phyloP scores from a whole-genome alignment of 345 rosid genomes.

The Dovyalis caffra region DNA sequence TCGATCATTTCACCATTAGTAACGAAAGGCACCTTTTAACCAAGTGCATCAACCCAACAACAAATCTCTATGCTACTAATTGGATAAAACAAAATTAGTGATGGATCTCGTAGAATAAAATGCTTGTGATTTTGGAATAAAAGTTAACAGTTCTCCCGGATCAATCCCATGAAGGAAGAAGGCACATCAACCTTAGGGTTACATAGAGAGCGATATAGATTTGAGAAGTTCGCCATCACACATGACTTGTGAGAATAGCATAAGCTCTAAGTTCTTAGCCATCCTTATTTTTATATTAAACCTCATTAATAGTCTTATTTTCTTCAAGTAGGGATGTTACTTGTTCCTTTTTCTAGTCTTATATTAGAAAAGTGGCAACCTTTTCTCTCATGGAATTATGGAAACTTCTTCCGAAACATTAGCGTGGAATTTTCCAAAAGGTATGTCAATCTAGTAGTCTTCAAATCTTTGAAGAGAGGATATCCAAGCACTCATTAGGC shows the following conservation, averaged over 20 bases:
- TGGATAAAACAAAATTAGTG: constrained; percentile 19
- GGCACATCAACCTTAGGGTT: constrained; percentile 26
- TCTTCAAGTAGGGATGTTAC: constrained; percentile 23
- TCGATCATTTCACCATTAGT: constrained; percentile 21
- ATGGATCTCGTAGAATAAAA: constrained; percentile 19
- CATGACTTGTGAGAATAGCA: constrained; percentile 19
- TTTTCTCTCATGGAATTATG: constrained; percentile 21
- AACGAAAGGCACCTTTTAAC: constrained; percentile 16
- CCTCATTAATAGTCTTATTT: constrained; percentile 8
- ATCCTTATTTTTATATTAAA: constrained; percentile 17
- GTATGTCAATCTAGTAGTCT: constrained; percentile 7
- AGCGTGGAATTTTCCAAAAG: constrained; percentile 19
- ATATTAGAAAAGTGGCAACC: constrained; percentile 13
- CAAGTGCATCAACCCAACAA: constrained; percentile 18
- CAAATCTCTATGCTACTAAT: constrained; percentile 21
- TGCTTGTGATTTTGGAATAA: constrained; percentile 20
- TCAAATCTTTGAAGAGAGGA: constrained; percentile 18
- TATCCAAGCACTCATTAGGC: constrained; percentile 19
- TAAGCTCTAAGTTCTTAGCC: constrained; percentile 8
- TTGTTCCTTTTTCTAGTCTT: constrained; percentile 13
- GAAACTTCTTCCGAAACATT: constrained; percentile 23
- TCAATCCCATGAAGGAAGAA: constrained; percentile 15
- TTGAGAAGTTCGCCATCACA: constrained; percentile 22
- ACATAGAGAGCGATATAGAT: no score
- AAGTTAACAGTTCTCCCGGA: constrained; percentile 16